These are phyloP conservation scores for Gracilaria domingensis DNA, from an alignment of 23 red algal species.

Conservation along the genomic window DNA sequence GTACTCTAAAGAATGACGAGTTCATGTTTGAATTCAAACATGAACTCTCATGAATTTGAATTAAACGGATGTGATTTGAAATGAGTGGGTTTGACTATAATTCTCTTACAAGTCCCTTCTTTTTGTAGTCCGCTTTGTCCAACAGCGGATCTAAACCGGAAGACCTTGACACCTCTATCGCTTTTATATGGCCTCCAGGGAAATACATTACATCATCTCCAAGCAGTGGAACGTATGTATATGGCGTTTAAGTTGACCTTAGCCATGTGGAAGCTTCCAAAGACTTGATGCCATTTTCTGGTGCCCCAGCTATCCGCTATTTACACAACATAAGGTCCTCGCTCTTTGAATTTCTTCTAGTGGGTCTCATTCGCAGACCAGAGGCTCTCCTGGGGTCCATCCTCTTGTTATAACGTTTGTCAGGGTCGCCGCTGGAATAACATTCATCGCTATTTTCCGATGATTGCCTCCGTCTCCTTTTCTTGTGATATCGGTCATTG, in stretches of 20 bases:
- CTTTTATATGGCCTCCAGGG: constrained; percentile 74
- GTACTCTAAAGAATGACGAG: too few relatives aligned
- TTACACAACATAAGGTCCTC: constrained; percentile 25
- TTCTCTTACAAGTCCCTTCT: neutral
- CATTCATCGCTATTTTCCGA: constrained; percentile 25
- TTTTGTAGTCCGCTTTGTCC: constrained; percentile 27
- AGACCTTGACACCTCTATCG: constrained; percentile 58
- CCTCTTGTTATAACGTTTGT: constrained; percentile 16
- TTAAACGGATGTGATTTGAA: too few relatives aligned
- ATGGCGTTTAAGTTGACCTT: constrained; percentile 55
- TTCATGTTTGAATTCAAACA: too few relatives aligned
- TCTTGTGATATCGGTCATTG: neutral
- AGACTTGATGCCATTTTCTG: neutral
- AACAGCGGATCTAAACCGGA: constrained; percentile 65
- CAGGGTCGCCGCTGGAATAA: constrained; percentile 29
- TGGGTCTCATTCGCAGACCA: constrained; percentile 5
- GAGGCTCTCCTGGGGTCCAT: neutral
- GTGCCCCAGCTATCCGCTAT: neutral
- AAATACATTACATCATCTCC: constrained; percentile 88
- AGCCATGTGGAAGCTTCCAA: constrained; percentile 81
- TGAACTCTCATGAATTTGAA: too few relatives aligned
- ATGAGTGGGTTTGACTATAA: too few relatives aligned
- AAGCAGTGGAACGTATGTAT: constrained; percentile 86
- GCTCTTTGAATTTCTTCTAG: constrained; percentile 37
- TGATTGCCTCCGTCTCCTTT: constrained; percentile 17